phyloP scores from a whole-genome alignment of 345 rosid genomes.

The Draba incana region DNA sequence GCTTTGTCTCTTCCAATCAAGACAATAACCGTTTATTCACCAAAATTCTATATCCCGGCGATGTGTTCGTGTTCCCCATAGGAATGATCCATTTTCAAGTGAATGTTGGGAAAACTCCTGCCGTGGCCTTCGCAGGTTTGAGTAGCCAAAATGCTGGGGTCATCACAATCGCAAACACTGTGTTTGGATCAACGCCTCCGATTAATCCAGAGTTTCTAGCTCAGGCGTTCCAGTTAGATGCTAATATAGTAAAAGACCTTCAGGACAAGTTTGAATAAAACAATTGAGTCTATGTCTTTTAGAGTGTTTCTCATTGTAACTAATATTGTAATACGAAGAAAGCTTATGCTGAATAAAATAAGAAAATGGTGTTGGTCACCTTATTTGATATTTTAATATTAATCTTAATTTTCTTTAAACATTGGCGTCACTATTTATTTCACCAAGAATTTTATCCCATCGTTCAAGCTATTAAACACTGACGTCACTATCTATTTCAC shows the following conservation, averaged over 20 bases:
- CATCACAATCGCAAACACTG: constrained; percentile 37
- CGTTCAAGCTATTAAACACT: too few relatives aligned
- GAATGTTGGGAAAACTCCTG: constrained; percentile 31
- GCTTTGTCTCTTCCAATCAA: constrained; percentile 49
- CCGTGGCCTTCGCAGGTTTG: constrained; percentile 36
- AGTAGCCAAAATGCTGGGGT: constrained; percentile 44
- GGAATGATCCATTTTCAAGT: constrained; percentile 39
- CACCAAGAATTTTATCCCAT: too few relatives aligned
- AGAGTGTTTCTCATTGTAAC: not conserved
- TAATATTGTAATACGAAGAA: not conserved
- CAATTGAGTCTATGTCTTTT: not conserved
- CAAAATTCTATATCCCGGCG: constrained; percentile 32
- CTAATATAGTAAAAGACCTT: constrained; percentile 35
- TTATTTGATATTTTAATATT: constrained; percentile 16
- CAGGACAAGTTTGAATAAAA: constrained; percentile 35
- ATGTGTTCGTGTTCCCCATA: constrained; percentile 47
- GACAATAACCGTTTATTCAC: constrained; percentile 40
- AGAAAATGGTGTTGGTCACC: constrained; percentile 5
- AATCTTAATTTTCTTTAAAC: too few relatives aligned
- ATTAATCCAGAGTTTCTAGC: constrained; percentile 42
- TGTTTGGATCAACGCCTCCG: constrained; percentile 39
- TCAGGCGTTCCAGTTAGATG: constrained; percentile 47
- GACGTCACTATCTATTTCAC: too few relatives aligned
- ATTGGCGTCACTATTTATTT: too few relatives aligned
- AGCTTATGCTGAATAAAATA: not conserved